Evolutionary conservation across 306 rosid species (phyloP).

Genomic region (Corylus avellana): DNA sequence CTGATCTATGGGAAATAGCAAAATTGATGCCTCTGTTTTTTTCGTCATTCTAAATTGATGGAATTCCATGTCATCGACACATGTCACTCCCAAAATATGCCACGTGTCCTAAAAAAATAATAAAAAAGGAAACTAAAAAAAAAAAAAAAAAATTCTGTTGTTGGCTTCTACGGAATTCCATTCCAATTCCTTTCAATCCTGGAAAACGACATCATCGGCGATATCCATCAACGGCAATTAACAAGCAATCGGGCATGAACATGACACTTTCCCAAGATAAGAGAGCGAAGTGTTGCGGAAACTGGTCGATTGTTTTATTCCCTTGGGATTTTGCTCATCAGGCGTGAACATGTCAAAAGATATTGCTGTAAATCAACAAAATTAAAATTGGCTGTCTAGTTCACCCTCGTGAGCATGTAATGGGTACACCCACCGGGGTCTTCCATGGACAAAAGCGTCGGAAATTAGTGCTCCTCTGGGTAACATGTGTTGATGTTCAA

Average conservation of each 20-base stretch:
- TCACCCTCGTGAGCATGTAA: constrained; percentile 64
- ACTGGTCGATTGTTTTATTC: no score
- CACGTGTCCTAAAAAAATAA: no score
- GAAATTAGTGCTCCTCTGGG: constrained; percentile 72
- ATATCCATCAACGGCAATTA: constrained; percentile 45
- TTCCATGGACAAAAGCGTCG: constrained; percentile 58
- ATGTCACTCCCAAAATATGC: no score
- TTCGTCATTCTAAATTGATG: no score
- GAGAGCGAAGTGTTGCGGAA: constrained; percentile 33
- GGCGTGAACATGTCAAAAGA: constrained; percentile 30
- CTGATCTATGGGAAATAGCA: no score
- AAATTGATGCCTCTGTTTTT: no score
- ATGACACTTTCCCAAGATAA: constrained; percentile 27
- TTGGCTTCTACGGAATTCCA: no score
- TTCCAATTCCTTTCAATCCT: constrained; percentile 26
- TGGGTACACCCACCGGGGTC: constrained; percentile 55
- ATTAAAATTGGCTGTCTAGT: constrained; percentile 57
- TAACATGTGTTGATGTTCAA: constrained; percentile 48
- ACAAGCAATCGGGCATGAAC: constrained; percentile 55
- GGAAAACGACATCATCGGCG: constrained; percentile 55
- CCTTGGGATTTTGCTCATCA: no score
- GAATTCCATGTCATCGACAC: no score
- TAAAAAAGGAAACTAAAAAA: no score
- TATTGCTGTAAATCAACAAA: no score
- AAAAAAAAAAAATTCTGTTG: no score